Base-by-base conservation (phyloP, 1,139 yeast species). In the Hanseniaspora uvarum region DNA sequence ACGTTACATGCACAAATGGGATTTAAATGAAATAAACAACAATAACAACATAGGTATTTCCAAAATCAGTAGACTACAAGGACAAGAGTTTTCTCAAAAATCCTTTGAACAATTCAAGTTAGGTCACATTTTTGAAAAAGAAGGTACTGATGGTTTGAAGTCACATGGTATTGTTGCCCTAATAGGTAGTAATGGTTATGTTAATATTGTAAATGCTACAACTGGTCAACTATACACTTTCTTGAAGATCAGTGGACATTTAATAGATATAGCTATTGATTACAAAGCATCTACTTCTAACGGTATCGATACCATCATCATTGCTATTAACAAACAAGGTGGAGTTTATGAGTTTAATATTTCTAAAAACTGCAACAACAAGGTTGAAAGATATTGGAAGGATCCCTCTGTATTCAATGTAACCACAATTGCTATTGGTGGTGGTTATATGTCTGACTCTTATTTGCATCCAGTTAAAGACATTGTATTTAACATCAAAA, bases 1-100 rank as follows among this genome's bases (percentile, higher is more conserved):
- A 71, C 77, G 86, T 57, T 89, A 83, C 66, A 81, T 92, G 86
- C 86, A 85, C 68, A 81, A 87, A 55, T 89, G 97, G 95, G 92
- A 88, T 67, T 73, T 92, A 55, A 72, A 76, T 12, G 88, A 89
- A n/a, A 59, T 59, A 21, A 55, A 58, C 41, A 54, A 59, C 16
- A 65, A 62, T 40, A 46, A 43, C 37, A 49, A 54, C 26, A 30
- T 54, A 18, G 72, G 72, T 19, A 81, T 88, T 43, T 95, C 87
- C 59, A 92, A 89, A 68, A 79, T 92, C 49, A 79, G 87, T 53
- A 78, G 96, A 68, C 72, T 92, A 76, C 92, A 89, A 64, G 98
- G 98, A 1, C 95, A 88, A 63, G 95, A 86, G 65, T 73, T 77
- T 49, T 79, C 81, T 49, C 97, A 89, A 70, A 76, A 78, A 60